These are phyloP conservation scores for Pseudocercospora eumusae DNA, from an alignment of 2,329 filamentous ascomycete genomes.

Conservation along the genomic window DNA sequence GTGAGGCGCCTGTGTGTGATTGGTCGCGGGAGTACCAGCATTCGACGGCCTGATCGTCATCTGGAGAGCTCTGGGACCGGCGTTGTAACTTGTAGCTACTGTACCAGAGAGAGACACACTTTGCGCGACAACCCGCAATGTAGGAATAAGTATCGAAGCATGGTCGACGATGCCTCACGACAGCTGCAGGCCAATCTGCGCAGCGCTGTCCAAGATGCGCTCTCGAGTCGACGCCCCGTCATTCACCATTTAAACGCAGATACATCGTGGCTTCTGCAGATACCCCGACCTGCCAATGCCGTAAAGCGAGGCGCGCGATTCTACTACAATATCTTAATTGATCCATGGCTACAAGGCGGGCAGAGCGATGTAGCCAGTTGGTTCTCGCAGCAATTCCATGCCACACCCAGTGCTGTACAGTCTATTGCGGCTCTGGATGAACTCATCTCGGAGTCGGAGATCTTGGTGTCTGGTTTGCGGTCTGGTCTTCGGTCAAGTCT, in stretches of 20 bases:
- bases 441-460: conserved; percentile 54
- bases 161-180: conserved; percentile 36
- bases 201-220: conserved; percentile 43
- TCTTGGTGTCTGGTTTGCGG: conserved; percentile 38
- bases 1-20: conserved; percentile 2
- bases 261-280: conserved; percentile 66
- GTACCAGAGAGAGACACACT: not conserved
- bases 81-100: too few species aligned
- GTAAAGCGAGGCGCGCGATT: conserved; percentile 48
- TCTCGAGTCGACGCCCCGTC: conserved; percentile 52
- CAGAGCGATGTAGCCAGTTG: conserved; percentile 65
- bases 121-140: not conserved
- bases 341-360: conserved; percentile 65
- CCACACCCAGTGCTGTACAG: conserved; percentile 55
- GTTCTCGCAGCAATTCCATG: conserved; percentile 68
- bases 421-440: conserved; percentile 59
- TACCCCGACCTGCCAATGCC: conserved; percentile 56
- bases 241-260: conserved; percentile 68
- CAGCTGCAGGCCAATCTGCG: conserved; percentile 50
- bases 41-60: not conserved
- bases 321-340: conserved; percentile 66
- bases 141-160: conserved; percentile 18
- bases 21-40: conserved; percentile 5
- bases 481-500: conserved; percentile 28
- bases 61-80: not conserved